Percentiles rank a stretch among this genome's conserved stretches.
Conservation (phyloP, 345 rosid species). For the Carallia brachiata region DNA sequence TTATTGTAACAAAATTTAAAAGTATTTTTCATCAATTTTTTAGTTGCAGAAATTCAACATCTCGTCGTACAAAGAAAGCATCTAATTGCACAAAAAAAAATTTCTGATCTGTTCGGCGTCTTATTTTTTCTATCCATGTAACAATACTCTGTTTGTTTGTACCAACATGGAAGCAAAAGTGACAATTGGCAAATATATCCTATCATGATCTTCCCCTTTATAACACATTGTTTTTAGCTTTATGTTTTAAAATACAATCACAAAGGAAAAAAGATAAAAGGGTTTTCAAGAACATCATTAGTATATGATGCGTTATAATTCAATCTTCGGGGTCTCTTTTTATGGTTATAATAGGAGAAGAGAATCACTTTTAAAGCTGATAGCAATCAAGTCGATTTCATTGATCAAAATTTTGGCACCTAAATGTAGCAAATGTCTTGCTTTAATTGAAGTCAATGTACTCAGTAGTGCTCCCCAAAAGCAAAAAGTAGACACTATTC, state of each 20-base stretch:
- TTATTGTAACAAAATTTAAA: no score
- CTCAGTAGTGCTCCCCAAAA: no score
- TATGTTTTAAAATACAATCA: background rate
- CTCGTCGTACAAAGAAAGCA: no score
- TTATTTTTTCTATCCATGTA: no score
- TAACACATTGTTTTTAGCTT: background rate
- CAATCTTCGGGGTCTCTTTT: background rate
- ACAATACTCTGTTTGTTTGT: background rate
- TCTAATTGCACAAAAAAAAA: no score
- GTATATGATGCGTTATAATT: slow-evolving; percentile 8
- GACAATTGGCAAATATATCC: background rate
- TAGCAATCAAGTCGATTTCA: background rate
- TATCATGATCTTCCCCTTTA: background rate
- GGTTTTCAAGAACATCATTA: slow-evolving; percentile 5
- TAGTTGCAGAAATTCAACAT: no score
- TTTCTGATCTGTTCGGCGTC: no score
- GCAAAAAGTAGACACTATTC: no score
- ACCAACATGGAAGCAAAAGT: slow-evolving; percentile 18
- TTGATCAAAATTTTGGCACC: background rate
- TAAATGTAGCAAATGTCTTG: background rate
- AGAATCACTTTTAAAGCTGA: background rate
- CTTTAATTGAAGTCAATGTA: background rate
- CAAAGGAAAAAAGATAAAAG: background rate
- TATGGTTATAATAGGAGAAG: background rate
- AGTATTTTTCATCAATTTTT: no score